Evolutionary conservation across 179 eudicot genomes (phyloP).

Genomic region (Gypsophila paniculata): DNA sequence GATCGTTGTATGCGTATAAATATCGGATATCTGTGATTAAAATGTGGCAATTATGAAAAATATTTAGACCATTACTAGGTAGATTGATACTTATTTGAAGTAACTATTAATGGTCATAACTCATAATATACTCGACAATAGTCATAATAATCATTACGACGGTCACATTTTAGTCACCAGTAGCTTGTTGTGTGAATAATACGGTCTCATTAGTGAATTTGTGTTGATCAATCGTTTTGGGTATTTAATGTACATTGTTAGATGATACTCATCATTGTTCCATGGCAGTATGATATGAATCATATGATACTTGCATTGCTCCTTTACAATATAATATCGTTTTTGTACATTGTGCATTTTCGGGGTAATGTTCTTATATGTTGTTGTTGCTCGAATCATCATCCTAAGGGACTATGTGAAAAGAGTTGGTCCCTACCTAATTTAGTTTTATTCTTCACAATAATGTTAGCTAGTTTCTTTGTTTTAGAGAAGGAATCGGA

Average conservation of each 20-base stretch:
- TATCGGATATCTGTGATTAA: no score
- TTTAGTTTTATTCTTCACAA: neutral
- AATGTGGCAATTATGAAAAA: no score
- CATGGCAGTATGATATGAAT: neutral
- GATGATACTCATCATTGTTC: neutral
- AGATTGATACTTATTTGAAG: no score
- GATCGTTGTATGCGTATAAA: no score
- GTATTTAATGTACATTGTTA: slow-evolving; percentile 7
- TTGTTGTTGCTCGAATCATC: slow-evolving; percentile 2
- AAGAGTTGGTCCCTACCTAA: neutral
- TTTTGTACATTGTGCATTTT: no score
- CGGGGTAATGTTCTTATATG: slow-evolving; percentile 7
- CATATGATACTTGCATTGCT: neutral
- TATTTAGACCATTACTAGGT: no score
- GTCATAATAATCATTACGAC: no score
- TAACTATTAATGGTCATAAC: no score
- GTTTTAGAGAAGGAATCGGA: neutral
- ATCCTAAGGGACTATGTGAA: neutral
- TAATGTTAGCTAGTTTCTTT: neutral
- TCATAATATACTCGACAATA: no score
- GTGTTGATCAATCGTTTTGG: neutral
- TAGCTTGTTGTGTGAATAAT: no score
- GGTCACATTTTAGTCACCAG: no score
- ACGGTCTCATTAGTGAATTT: no score
- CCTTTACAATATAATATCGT: neutral